Conservation (phyloP, 306 rosid genomes). For the Senna tora region DNA sequence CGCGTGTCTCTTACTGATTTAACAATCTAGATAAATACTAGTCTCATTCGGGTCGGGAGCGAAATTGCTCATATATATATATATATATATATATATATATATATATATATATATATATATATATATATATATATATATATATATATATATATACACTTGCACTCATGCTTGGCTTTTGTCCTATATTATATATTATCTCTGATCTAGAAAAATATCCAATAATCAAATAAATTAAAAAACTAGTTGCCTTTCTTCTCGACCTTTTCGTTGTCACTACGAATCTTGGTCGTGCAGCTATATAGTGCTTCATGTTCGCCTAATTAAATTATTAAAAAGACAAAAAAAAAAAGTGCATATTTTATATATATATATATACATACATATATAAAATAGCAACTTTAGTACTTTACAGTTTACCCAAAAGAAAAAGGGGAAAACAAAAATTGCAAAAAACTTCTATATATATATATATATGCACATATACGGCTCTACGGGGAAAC, state of each 20-base stretch:
- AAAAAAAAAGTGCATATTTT: not conserved
- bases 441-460: no score
- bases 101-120: no score
- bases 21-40: no score
- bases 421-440: not conserved
- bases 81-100: no score
- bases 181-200: not conserved
- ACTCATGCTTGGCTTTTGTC: not conserved
- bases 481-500: constrained; percentile 11
- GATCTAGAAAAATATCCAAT: not conserved
- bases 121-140: no score
- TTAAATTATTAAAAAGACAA: not conserved
- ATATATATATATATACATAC: no score
- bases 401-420: no score
- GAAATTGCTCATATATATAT: no score
- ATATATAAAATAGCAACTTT: constrained; percentile 2
- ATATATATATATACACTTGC: no score
- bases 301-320: not conserved
- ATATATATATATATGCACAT: not conserved
- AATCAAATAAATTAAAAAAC: constrained; percentile 8
- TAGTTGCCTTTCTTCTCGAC: not conserved
- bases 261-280: constrained; percentile 23
- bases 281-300: not conserved
- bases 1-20: no score
- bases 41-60: no score